Evolutionary conservation across 345 rosid genomes (phyloP), one percentile per base, ranked within the genome.

Genomic region (Zanthoxylum bungeanum): DNA sequence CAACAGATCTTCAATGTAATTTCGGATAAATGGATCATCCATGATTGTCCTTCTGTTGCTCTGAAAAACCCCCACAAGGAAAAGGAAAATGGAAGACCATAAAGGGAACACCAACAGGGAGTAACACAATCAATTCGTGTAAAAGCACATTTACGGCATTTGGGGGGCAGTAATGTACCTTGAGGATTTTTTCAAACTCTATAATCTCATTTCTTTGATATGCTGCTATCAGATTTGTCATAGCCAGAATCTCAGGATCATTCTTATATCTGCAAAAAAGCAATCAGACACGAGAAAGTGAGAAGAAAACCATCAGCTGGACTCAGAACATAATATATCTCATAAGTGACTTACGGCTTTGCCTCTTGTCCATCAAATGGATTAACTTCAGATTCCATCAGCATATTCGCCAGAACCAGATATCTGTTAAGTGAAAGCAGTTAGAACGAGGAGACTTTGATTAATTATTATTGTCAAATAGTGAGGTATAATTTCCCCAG

Each of bases 281-380:
- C 58, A 61, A 64, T 46, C 47, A 71, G 53, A 52, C 22, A 25
- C 12, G 9, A 51, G 39, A 51, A 53, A 70, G 24, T 34, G 7
- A 1, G 30, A 37, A 76, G 25, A 24, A 22, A 39, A 55, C 69
- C 34, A 55, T 49, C 25, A 28, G 30, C 10, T 16, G n/a, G 33
- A 72, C 60, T 69, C 61, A 55, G 39, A 68, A 58, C 58, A n/a
- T 12, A 16, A 40, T 25, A 42, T 44, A 24, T 42, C 69, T n/a
- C 27, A 3, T 58, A 10, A 34, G 66, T 28, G 49, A 78, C 99
- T 91, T 89, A 92, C 97, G 99, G 98, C 75, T 89, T 96, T 52
- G 99, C 99, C 86, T 93, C 98, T 80, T 96, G 98, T 50, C 99
- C 99, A 56, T 91, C 99, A 81, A 93, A 96, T 40, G 99, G 99